These are phyloP conservation scores for Leishmania tarentolae DNA, from an alignment of 208 protist genomes.

Conservation along the genomic window DNA sequence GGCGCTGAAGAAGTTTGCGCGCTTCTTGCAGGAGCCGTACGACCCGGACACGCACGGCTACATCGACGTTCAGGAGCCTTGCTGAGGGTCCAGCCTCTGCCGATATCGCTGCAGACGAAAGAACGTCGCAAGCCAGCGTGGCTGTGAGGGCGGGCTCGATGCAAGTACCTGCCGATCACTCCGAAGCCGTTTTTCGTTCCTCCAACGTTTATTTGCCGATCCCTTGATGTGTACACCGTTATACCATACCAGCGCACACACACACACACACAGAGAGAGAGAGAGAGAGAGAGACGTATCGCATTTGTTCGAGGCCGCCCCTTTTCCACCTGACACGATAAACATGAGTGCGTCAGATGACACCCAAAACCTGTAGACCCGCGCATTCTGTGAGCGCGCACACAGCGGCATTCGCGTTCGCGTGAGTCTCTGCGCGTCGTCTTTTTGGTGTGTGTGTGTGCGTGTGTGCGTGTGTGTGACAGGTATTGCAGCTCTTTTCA, in stretches of 20 bases:
- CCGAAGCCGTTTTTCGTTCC: background rate
- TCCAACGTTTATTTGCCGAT: background rate
- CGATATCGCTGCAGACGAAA: background rate
- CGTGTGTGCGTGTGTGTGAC: too few species aligned
- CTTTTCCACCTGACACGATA: background rate
- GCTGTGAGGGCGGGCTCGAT: background rate
- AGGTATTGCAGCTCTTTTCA: too few species aligned
- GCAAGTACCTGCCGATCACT: background rate
- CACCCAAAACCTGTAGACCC: background rate
- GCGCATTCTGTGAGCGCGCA: background rate
- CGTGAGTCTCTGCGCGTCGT: background rate
- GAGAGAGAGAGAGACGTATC: background rate
- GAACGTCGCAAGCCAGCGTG: too few species aligned
- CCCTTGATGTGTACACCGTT: background rate
- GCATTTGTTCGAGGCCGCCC: background rate
- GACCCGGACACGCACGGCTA: conserved; percentile 64
- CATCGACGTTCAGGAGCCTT: conserved; percentile 33
- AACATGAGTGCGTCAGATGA: background rate
- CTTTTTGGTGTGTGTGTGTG: too few species aligned
- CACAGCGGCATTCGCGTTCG: background rate
- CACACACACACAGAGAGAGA: too few species aligned
- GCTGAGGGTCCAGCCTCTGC: background rate
- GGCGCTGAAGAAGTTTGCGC: conserved; percentile 58
- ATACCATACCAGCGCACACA: too few species aligned
- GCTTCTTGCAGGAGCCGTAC: conserved; percentile 80